These are phyloP conservation scores for Acanthamoeba sp. DNA, from an alignment of 208 protist genomes.

Conservation along the genomic window DNA sequence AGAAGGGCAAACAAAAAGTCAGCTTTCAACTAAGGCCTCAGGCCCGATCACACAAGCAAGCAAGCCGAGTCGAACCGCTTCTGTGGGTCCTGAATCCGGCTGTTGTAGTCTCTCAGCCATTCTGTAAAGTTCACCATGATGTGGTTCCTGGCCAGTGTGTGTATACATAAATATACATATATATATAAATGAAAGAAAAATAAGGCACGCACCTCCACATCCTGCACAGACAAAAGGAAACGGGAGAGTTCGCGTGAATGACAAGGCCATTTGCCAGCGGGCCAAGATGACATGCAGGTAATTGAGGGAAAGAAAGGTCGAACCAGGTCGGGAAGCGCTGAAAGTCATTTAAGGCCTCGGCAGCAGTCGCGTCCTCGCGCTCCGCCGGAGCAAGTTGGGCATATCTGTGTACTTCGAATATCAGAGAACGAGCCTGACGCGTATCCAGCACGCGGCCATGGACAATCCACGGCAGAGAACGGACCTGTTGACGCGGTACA, in stretches of 20 bases:
- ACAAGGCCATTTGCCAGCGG: too few species aligned
- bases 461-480: too few species aligned
- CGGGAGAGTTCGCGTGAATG: too few species aligned
- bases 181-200: too few species aligned
- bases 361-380: not conserved
- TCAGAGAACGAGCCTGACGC: not conserved
- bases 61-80: not conserved
- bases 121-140: slow-evolving; percentile 58
- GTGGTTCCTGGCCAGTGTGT: slow-evolving; percentile 2
- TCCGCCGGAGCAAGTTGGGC: not conserved
- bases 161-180: too few species aligned
- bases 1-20: not conserved
- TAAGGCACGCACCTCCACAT: slow-evolving; percentile 81
- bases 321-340: slow-evolving; percentile 74
- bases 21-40: not conserved
- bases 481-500: slow-evolving; percentile 64
- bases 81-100: not conserved
- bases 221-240: not conserved
- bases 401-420: not conserved
- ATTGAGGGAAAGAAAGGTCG: not conserved
- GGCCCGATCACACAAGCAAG: not conserved
- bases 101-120: slow-evolving; percentile 74
- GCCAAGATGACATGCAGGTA: not conserved
- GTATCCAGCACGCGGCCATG: not conserved
- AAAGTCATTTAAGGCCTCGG: slow-evolving; percentile 61